These are phyloP conservation scores for Phytophthora colocasiae DNA, from an alignment of 352 stramenopile species.

Conservation along the genomic window DNA sequence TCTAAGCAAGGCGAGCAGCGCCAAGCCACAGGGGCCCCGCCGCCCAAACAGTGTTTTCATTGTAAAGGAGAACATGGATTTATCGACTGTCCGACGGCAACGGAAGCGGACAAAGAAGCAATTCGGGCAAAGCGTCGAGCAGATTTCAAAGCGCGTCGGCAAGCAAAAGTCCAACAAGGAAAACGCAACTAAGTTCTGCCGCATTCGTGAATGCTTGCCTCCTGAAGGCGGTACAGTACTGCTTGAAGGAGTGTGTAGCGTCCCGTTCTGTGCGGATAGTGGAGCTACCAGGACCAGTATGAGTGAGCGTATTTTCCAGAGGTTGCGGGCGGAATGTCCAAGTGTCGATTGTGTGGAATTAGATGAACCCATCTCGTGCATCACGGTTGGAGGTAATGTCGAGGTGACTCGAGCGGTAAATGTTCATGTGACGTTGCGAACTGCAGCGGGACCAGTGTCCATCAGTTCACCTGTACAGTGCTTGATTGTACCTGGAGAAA, in stretches of 20 bases:
- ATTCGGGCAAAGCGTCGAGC: conserved; percentile 11
- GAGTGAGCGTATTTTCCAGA: conserved; percentile 7
- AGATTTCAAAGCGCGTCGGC: conserved; percentile 4
- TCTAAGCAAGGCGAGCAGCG: neutral
- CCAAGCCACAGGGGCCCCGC: neutral
- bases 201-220: conserved; percentile 11
- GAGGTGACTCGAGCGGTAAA: conserved; percentile 6
- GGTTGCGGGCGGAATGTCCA: neutral
- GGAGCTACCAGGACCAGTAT: conserved; percentile 7
- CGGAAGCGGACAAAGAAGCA: conserved; percentile 17
- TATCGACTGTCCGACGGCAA: conserved; percentile 10
- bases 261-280: conserved; percentile 10
- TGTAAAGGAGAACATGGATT: conserved; percentile 13
- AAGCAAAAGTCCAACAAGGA: neutral
- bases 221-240: conserved; percentile 4
- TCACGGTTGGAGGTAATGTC: conserved; percentile 3
- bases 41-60: conserved; percentile 10
- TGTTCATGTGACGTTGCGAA: neutral
- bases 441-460: conserved; percentile 2
- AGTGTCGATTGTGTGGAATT: conserved; percentile 3
- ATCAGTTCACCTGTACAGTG: conserved; percentile 4
- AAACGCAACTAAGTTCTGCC: conserved; percentile 2
- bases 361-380: conserved; percentile 4
- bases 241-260: conserved; percentile 9
- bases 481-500: conserved; percentile 3